A percentile compares a stretch with the other conserved stretches of the same genome.
These are phyloP conservation scores for Irpex rosettiformis DNA, from an alignment of 1,284 basidiomycete genomes.

Conservation along the genomic window DNA sequence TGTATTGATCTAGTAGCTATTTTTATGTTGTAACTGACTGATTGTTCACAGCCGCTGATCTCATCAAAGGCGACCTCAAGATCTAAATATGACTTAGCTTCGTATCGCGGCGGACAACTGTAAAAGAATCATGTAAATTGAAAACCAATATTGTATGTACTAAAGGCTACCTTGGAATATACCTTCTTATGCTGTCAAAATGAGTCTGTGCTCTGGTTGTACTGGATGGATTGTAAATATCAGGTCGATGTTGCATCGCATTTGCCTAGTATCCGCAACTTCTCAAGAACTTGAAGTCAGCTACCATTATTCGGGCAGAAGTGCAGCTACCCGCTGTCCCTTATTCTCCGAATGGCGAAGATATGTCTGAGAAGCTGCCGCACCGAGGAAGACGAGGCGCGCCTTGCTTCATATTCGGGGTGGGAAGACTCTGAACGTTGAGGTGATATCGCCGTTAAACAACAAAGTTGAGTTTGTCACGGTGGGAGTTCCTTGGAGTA, in stretches of 20 bases:
- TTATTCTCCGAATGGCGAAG: not conserved
- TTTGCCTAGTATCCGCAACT: too few relatives aligned
- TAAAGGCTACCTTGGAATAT: not conserved
- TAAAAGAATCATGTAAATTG: not conserved
- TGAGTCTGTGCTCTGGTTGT: not conserved
- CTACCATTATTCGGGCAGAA: not conserved
- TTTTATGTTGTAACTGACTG: not conserved
- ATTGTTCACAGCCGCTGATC: conserved; percentile 25
- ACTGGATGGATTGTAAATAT: too few relatives aligned
- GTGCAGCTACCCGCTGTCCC: not conserved
- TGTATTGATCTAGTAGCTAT: not conserved
- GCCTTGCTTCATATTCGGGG: too few relatives aligned
- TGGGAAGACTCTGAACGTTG: too few relatives aligned
- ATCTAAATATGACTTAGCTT: too few relatives aligned
- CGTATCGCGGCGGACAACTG: too few relatives aligned
- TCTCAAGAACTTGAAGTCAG: not conserved
- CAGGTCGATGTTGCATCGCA: too few relatives aligned
- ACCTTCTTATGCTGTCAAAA: not conserved
- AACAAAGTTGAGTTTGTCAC: too few relatives aligned
- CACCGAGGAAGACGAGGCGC: too few relatives aligned
- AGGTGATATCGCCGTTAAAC: too few relatives aligned
- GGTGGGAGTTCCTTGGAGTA: too few relatives aligned
- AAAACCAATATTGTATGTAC: not conserved
- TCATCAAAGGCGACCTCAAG: conserved; percentile 27
- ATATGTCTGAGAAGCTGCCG: too few relatives aligned